These are phyloP conservation scores for Lactarius indigo DNA, from an alignment of 768 basidiomycete genomes.

Conservation along the genomic window DNA sequence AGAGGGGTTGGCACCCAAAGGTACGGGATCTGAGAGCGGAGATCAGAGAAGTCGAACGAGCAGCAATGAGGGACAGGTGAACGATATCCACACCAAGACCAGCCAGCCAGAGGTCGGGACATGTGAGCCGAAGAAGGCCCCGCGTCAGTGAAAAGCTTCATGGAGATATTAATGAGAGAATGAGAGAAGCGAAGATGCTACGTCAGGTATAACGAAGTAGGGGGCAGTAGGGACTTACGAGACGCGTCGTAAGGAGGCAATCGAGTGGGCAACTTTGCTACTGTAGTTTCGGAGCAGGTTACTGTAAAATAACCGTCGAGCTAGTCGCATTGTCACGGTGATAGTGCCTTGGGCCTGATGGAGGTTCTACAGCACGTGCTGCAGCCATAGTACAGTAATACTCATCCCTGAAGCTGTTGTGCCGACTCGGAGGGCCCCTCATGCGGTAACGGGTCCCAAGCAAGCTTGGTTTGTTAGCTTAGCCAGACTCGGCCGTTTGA, in stretches of 20 bases:
- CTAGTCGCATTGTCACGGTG: not conserved
- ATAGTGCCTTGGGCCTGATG: not conserved
- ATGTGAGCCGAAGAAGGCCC: not conserved
- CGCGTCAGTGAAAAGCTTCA: not conserved
- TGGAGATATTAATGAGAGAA: not conserved
- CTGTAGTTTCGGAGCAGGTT: not conserved
- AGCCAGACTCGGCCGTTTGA: no score
- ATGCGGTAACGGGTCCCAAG: no score
- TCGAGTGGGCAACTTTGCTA: not conserved
- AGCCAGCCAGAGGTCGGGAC: no score
- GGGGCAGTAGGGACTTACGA: no score
- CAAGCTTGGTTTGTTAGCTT: no score
- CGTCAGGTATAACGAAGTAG: not conserved
- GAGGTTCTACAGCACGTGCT: not conserved
- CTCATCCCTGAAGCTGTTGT: not conserved
- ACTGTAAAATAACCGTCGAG: not conserved
- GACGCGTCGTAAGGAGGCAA: not conserved
- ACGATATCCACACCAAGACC: no score
- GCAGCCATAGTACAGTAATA: no score
- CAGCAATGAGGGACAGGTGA: no score
- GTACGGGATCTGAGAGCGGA: no score
- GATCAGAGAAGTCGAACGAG: no score
- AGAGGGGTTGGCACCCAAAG: no score
- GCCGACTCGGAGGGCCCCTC: no score
- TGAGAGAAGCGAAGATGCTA: not conserved